These are phyloP conservation scores for Geotrichum siamense DNA, from an alignment of 1,139 yeast genomes.

Conservation along the genomic window DNA sequence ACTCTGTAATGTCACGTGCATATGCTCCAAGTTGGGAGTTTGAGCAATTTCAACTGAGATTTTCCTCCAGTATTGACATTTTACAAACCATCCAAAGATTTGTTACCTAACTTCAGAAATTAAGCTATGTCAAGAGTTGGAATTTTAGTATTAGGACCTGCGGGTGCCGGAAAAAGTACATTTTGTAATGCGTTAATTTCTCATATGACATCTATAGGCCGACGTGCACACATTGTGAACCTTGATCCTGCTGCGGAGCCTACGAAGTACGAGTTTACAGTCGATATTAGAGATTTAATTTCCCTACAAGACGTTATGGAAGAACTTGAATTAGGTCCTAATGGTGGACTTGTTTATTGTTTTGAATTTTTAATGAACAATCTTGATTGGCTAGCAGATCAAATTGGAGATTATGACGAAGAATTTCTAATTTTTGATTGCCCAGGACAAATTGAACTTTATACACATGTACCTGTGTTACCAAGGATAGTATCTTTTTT, in stretches of 20 bases:
- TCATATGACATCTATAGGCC: constrained; percentile 83
- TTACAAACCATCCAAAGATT: too few species aligned
- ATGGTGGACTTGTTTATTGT: constrained; percentile 89
- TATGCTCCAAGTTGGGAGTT: too few species aligned
- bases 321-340: constrained; percentile 88
- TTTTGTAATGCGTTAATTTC: constrained; percentile 83
- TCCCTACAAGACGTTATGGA: constrained; percentile 96
- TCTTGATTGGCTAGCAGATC: constrained; percentile 94
- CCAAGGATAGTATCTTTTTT: constrained; percentile 84
- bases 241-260: constrained; percentile 98
- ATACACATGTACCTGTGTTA: constrained; percentile 88
- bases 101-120: too few species aligned
- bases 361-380: constrained; percentile 80
- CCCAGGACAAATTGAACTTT: constrained; percentile 96
- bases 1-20: too few species aligned
- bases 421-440: constrained; percentile 93
- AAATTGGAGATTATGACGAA: constrained; percentile 87
- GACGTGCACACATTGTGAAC: constrained; percentile 90
- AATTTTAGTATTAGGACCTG: constrained; percentile 92
- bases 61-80: too few species aligned
- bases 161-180: constrained; percentile 87
- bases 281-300: constrained; percentile 85
- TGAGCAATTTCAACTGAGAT: too few species aligned
- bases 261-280: constrained; percentile 80
- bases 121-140: constrained; percentile 85